Conservation (phyloP, 306 rosid species). For the Herpetospermum pedunculosum region DNA sequence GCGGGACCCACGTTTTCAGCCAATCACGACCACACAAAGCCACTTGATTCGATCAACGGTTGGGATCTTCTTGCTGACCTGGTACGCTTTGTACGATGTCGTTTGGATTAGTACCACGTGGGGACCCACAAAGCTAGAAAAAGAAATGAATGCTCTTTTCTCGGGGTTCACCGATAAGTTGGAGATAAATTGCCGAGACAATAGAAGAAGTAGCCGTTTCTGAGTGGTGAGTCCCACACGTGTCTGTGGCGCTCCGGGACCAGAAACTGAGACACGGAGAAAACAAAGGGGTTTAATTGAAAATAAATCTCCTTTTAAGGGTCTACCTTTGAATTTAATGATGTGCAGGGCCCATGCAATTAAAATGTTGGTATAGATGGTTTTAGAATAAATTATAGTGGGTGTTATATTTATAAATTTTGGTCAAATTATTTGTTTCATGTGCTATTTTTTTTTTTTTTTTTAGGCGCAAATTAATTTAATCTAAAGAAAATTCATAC, state of each 20-base stretch:
- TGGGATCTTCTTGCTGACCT: not conserved
- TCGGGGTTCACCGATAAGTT: not conserved
- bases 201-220: not conserved
- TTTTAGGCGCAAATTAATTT: no score
- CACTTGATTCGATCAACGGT: not conserved
- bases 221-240: conserved; percentile 4
- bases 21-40: not conserved
- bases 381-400: not conserved
- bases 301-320: not conserved
- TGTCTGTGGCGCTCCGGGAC: not conserved
- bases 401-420: no score
- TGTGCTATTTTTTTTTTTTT: no score
- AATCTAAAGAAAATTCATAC: no score
- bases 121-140: not conserved
- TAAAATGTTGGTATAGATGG: not conserved
- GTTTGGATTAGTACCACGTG: not conserved
- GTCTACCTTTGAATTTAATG: not conserved
- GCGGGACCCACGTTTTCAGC: not conserved
- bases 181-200: not conserved
- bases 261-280: not conserved
- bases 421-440: no score
- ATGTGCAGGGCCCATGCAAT: not conserved
- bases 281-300: not conserved
- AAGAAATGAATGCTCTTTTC: not conserved
- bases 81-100: not conserved